phyloP scores from a whole-genome alignment of 768 basidiomycete genomes.

The Amylocystis lapponica region DNA sequence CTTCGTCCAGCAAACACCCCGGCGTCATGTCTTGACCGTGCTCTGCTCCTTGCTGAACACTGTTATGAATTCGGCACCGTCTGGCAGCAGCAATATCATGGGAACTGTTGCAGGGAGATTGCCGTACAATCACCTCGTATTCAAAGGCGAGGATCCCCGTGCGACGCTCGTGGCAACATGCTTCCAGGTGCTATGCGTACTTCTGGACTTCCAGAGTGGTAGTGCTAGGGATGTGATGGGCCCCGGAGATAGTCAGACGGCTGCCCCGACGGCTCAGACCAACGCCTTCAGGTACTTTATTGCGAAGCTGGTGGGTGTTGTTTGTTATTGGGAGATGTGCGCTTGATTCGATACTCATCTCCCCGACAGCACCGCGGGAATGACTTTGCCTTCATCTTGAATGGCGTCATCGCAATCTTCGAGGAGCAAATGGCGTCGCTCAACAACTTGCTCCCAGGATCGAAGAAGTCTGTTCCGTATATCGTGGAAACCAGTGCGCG shows the following conservation, averaged over 20 bases:
- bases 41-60: conserved; percentile 94
- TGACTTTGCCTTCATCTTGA: conserved; percentile 82
- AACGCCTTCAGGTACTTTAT: conserved; percentile 93
- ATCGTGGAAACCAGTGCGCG: conserved; percentile 78
- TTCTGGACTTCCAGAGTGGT: conserved; percentile 80
- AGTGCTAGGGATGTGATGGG: conserved; percentile 50
- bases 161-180: conserved; percentile 67
- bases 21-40: conserved; percentile 84
- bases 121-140: conserved; percentile 87
- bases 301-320: conserved; percentile 67
- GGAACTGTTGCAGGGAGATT: conserved; percentile 70
- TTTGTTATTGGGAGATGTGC: too few species aligned
- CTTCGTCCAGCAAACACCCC: conserved; percentile 67
- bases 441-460: conserved; percentile 77
- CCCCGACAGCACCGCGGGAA: conserved; percentile 70
- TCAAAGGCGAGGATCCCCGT: conserved; percentile 81
- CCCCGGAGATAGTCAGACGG: conserved; percentile 34
- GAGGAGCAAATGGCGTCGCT: conserved; percentile 71
- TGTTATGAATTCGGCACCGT: conserved; percentile 61
- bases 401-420: conserved; percentile 62
- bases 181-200: conserved; percentile 69
- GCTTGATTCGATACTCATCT: background rate
- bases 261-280: conserved; percentile 54
- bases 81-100: conserved; percentile 44
- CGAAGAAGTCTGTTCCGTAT: conserved; percentile 77